Percentiles rank a stretch among this genome's conserved stretches.
phyloP scores from a whole-genome alignment of 2,329 filamentous ascomycete species.

The Cordyceps fumosorosea region DNA sequence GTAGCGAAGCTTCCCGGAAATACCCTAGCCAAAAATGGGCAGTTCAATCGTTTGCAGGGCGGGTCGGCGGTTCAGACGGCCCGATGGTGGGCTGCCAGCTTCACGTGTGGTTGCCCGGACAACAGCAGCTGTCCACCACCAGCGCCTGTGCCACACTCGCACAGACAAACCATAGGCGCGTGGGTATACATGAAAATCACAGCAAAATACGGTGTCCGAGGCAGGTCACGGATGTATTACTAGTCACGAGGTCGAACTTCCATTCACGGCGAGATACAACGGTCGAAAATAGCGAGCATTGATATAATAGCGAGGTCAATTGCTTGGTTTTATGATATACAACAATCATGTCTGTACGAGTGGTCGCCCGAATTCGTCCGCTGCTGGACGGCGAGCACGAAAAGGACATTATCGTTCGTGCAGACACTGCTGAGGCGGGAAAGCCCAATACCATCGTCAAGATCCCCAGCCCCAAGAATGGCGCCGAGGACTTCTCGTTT shows the following conservation, averaged over 20 bases:
- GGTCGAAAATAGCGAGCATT: background rate
- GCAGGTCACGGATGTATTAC: conserved; percentile 10
- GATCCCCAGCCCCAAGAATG: conserved; percentile 92
- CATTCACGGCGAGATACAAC: background rate
- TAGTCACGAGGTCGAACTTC: background rate
- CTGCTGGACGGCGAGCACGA: conserved; percentile 80
- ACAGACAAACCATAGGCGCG: conserved; percentile 2
- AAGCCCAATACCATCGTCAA: conserved; percentile 64
- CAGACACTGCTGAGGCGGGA: conserved; percentile 55
- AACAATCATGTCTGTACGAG: conserved; percentile 60
- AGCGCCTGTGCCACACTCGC: background rate
- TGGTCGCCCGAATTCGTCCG: conserved; percentile 85
- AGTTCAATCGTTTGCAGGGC: background rate
- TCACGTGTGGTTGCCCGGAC: conserved; percentile 8
- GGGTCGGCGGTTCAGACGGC: conserved; percentile 11
- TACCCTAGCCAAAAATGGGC: conserved; percentile 7
- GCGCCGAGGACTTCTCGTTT: conserved; percentile 84
- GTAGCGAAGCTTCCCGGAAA: conserved; percentile 1
- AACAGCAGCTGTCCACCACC: background rate
- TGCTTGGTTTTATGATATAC: background rate
- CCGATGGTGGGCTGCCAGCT: background rate
- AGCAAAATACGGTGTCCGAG: conserved; percentile 12
- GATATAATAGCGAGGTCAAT: conserved; percentile 12
- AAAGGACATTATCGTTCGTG: conserved; percentile 76
- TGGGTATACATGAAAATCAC: conserved; percentile 5